phyloP scores from a whole-genome alignment of 768 basidiomycete genomes.

The Galerina sulciceps region DNA sequence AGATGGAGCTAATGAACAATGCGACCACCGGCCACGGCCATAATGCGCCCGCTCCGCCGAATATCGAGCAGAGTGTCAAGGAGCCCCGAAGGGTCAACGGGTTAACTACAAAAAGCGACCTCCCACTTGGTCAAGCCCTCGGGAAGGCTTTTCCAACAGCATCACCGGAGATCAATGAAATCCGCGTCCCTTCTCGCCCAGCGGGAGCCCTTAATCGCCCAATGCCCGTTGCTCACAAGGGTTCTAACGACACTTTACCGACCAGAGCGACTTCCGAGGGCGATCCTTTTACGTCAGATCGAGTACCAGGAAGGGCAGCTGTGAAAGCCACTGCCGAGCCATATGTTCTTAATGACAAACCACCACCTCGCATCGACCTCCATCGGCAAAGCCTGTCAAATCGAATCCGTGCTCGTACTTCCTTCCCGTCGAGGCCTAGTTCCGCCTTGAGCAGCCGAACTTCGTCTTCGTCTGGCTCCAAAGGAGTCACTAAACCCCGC shows the following conservation, averaged over 20 bases:
- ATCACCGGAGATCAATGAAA: too few species aligned
- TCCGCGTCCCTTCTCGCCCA: neutral
- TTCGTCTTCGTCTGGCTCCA: neutral
- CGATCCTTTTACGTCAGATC: conserved; percentile 17
- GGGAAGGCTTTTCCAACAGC: too few species aligned
- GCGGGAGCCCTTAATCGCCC: neutral
- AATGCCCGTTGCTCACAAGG: neutral
- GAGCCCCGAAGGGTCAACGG: too few species aligned
- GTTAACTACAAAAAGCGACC: too few species aligned
- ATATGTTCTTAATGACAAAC: conserved; percentile 3
- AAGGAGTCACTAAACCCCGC: neutral
- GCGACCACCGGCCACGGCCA: too few species aligned
- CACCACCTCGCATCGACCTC: conserved; percentile 17
- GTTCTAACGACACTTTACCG: neutral
- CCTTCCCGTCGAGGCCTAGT: conserved; percentile 4
- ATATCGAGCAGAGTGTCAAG: too few species aligned
- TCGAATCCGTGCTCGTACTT: conserved; percentile 6
- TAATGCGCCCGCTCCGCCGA: too few species aligned
- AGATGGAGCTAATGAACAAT: neutral
- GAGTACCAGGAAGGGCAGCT: neutral
- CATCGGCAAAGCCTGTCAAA: conserved; percentile 11
- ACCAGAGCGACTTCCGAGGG: conserved; percentile 1
- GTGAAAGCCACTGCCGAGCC: conserved; percentile 12
- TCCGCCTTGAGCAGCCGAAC: neutral
- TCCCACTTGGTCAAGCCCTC: too few species aligned